phyloP scores from a whole-genome alignment of 345 rosid genomes.

The Hibiscus tridactylites region DNA sequence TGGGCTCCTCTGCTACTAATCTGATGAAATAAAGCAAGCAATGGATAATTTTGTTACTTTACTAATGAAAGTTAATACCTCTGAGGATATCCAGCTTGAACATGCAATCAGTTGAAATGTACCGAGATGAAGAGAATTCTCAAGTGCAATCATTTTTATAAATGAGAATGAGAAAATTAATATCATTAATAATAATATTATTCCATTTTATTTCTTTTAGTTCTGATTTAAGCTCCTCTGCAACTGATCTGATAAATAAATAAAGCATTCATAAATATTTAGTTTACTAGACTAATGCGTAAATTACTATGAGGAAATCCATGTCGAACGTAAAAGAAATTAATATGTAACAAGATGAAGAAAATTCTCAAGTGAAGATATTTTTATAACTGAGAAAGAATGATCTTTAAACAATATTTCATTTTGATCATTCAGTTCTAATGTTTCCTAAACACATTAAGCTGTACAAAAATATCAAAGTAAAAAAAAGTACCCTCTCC shows the following conservation, averaged over 20 bases:
- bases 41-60: background rate
- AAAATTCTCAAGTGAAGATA: background rate
- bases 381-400: background rate
- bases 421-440: background rate
- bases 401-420: background rate
- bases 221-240: constrained; percentile 26
- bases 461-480: background rate
- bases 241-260: constrained; percentile 35
- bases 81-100: background rate
- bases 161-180: background rate
- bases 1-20: constrained; percentile 27
- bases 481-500: background rate
- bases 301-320: background rate
- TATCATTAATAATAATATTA: background rate
- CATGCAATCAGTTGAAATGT: background rate
- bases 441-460: background rate
- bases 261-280: constrained; percentile 5
- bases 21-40: constrained; percentile 35
- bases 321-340: background rate
- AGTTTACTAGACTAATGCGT: background rate
- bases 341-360: background rate
- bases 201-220: background rate
- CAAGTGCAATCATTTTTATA: background rate
- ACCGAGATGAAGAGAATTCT: background rate
- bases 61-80: background rate